These are phyloP conservation scores for Colletotrichum sp. DNA, from an alignment of 2,329 filamentous ascomycete genomes.

Conservation along the genomic window DNA sequence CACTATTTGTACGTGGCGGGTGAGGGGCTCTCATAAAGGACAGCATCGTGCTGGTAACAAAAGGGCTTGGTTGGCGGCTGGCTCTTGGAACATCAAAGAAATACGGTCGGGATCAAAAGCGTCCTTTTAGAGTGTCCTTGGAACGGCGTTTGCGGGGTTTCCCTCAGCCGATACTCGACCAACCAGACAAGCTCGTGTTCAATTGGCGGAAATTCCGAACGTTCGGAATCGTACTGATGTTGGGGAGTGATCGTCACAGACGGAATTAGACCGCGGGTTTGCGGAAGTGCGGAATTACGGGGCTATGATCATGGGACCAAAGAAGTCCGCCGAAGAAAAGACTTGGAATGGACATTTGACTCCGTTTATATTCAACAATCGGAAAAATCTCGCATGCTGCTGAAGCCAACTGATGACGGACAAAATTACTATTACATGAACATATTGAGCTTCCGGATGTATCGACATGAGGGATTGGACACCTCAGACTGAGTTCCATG, in stretches of 20 bases:
- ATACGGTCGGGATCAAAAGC: background rate
- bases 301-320: background rate
- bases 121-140: background rate
- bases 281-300: background rate
- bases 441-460: background rate
- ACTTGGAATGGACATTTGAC: background rate
- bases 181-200: background rate
- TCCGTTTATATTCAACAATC: background rate
- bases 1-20: constrained; percentile 20
- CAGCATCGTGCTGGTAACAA: constrained; percentile 19
- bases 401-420: background rate
- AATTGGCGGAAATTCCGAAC: background rate
- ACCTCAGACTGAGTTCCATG: background rate
- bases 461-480: background rate
- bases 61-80: background rate
- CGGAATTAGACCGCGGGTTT: background rate
- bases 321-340: background rate
- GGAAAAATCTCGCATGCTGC: background rate
- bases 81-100: background rate
- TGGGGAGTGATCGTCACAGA: background rate
- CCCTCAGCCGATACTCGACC: background rate
- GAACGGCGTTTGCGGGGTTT: background rate
- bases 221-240: background rate
- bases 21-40: constrained; percentile 22
- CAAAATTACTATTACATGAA: background rate